phyloP scores from a whole-genome alignment of 2,329 filamentous ascomycete genomes.

The Talaromyces sp. region DNA sequence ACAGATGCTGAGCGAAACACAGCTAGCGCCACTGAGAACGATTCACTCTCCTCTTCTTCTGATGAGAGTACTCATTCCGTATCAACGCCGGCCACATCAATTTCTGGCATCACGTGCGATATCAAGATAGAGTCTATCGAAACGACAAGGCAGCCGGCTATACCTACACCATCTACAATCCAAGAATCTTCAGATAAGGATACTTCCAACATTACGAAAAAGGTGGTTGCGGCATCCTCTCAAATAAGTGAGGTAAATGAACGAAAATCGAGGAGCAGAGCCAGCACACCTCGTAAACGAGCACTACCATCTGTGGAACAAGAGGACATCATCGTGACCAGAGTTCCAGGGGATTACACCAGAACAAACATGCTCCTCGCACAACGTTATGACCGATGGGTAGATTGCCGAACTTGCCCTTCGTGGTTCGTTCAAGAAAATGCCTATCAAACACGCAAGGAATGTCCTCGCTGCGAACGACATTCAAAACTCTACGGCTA shows the following conservation, averaged over 20 bases:
- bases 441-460: slow-evolving; percentile 78
- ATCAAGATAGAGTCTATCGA: slow-evolving; percentile 23
- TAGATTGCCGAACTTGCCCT: slow-evolving; percentile 80
- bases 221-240: slow-evolving; percentile 7
- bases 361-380: slow-evolving; percentile 73
- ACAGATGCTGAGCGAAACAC: slow-evolving; percentile 12
- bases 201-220: neutral
- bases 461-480: slow-evolving; percentile 88
- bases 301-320: slow-evolving; percentile 40
- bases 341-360: slow-evolving; percentile 74
- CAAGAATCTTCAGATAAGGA: neutral
- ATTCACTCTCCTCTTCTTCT: slow-evolving; percentile 28
- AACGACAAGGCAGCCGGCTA: neutral
- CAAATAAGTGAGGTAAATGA: slow-evolving; percentile 19
- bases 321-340: slow-evolving; percentile 34
- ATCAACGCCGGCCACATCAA: slow-evolving; percentile 38
- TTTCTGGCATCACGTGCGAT: slow-evolving; percentile 26
- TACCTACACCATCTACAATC: neutral
- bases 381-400: slow-evolving; percentile 76
- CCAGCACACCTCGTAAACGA: slow-evolving; percentile 25
- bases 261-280: slow-evolving; percentile 21
- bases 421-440: slow-evolving; percentile 82
- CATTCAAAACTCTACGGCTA: slow-evolving; percentile 96
- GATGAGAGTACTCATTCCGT: slow-evolving; percentile 29
- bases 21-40: slow-evolving; percentile 22